phyloP scores from a whole-genome alignment of 2,329 filamentous ascomycete species.

The Ascochyta koolunga region DNA sequence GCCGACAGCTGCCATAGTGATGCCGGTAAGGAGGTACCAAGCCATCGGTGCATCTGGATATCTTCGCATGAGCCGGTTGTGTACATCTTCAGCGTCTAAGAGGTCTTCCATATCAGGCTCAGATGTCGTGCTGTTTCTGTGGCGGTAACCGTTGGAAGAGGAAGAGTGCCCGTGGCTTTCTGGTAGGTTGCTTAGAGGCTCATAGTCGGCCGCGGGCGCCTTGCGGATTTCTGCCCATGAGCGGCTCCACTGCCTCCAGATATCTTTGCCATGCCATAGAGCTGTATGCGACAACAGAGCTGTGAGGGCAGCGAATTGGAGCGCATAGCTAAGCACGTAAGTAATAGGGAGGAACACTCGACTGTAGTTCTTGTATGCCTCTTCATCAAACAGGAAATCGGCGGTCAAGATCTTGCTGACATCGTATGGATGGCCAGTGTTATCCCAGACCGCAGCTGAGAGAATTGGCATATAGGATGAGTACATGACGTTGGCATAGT shows the following conservation, averaged over 20 bases:
- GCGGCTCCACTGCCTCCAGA: constrained; percentile 75
- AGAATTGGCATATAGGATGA: constrained; percentile 87
- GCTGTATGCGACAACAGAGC: constrained; percentile 80
- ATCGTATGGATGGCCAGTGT: constrained; percentile 78
- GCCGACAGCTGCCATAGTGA: constrained; percentile 76
- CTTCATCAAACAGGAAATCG: constrained; percentile 77
- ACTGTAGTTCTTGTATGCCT: constrained; percentile 80
- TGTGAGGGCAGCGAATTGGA: constrained; percentile 83
- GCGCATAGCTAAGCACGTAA: constrained; percentile 83
- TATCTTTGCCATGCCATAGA: constrained; percentile 85
- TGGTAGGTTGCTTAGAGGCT: constrained; percentile 35
- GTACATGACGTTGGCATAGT: constrained; percentile 80
- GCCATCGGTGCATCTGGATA: constrained; percentile 81
- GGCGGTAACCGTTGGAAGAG: constrained; percentile 26
- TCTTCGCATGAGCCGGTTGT: constrained; percentile 80
- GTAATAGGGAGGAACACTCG: constrained; percentile 85
- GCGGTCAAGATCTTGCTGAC: constrained; percentile 79
- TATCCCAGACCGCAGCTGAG: constrained; percentile 84
- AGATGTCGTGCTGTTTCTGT: constrained; percentile 39
- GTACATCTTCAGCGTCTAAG: constrained; percentile 77
- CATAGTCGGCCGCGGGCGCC: constrained; percentile 37
- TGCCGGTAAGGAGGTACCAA: constrained; percentile 80
- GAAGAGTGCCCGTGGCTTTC: constrained; percentile 43
- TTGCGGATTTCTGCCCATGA: constrained; percentile 68
- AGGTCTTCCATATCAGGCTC: constrained; percentile 57